Base-by-base conservation (phyloP, 352 stramenopile species). In the Lagenidium sp. region DNA sequence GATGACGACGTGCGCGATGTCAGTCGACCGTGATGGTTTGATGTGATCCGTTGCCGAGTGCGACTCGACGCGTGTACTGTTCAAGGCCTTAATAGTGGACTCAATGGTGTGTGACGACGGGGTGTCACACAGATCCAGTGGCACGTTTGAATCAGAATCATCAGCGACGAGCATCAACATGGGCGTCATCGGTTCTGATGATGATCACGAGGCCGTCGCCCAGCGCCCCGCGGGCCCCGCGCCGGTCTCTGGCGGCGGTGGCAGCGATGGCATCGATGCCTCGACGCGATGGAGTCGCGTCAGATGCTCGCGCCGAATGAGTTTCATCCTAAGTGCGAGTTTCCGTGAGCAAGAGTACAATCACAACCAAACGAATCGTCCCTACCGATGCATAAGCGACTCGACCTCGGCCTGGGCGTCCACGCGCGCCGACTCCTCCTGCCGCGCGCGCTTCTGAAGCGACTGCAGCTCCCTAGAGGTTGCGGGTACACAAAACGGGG, bases 11-110 rank as follows among this genome's bases (percentile, higher is more conserved):
- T n/a, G n/a, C n/a, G n/a, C n/a, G n/a, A n/a, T n/a, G n/a, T n/a
- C n/a, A n/a, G n/a, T n/a, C n/a, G n/a, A n/a, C n/a, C n/a, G n/a
- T n/a, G n/a, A n/a, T n/a, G n/a, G n/a, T n/a, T 62, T 62, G 53
- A 67, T 60, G 57, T 67, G 57, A 63, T 55, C 57, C 48, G 60
- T 62, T n/a, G n/a, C n/a, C n/a, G n/a, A n/a, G n/a, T n/a, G n/a
- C n/a, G n/a, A n/a, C n/a, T n/a, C n/a, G 61, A 65, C 1, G 7
- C 22, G n/a, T 13, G 48, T 57, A 60, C 50, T 42, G 40, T 55
- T 19, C n/a, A 23, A 7, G 1, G 39, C 15, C 57, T 23, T 18
- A 56, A 55, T 57, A 67, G 35, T 50, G 44, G 22, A 34, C 47
- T 21, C 16, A n/a, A n/a, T n/a, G n/a, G n/a, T n/a, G n/a, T n/a